Evolutionary conservation across 139 green algal genomes (phyloP).

Genomic region (Chlorella sp.): DNA sequence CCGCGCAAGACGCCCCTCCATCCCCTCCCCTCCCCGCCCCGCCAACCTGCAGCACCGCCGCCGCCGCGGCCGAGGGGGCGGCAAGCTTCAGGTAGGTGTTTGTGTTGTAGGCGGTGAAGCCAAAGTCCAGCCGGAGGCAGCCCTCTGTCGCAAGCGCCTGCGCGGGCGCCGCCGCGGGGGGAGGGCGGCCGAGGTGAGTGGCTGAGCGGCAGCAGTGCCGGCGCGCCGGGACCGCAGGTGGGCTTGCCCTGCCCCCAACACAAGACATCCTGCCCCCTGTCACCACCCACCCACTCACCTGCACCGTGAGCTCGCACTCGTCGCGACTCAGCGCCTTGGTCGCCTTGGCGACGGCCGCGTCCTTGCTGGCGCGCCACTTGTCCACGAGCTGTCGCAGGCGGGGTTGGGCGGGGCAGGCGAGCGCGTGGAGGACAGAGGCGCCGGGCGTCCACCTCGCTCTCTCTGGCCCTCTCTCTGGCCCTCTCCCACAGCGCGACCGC

Average conservation of each 20-base stretch:
- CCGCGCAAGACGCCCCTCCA: too few species aligned
- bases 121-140: conserved; percentile 56
- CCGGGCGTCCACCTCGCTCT: too few species aligned
- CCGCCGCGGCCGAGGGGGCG: background rate
- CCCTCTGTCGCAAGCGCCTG: conserved; percentile 15
- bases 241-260: too few species aligned
- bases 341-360: background rate
- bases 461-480: too few species aligned
- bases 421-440: too few species aligned
- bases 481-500: too few species aligned
- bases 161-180: background rate
- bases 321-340: conserved; percentile 37
- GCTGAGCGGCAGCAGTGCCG: background rate
- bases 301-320: conserved; percentile 43
- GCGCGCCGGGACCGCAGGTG: too few species aligned
- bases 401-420: too few species aligned
- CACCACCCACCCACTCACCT: background rate
- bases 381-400: too few species aligned
- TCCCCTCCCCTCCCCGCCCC: too few species aligned
- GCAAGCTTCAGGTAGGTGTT: conserved; percentile 56
- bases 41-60: conserved; percentile 27
- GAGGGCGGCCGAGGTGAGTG: background rate
- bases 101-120: conserved; percentile 56
- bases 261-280: too few species aligned
- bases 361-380: conserved; percentile 54